phyloP scores from a whole-genome alignment of 345 rosid species.

The Rhodomyrtus tomentosa region DNA sequence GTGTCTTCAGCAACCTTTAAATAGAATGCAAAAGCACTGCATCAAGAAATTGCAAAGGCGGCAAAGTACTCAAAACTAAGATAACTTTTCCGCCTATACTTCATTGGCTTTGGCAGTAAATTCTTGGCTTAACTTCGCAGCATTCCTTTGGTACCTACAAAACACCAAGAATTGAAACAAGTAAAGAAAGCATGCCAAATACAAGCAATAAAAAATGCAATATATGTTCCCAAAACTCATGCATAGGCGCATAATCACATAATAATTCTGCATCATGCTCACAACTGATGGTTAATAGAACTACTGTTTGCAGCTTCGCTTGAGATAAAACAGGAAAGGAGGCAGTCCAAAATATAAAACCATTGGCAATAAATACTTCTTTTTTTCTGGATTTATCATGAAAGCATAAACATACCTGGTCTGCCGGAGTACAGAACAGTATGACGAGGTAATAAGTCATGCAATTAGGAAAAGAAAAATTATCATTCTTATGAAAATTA shows the following conservation, averaged over 20 bases:
- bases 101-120: conserved; percentile 29
- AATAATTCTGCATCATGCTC: not conserved
- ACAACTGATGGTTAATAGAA: not conserved
- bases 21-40: not conserved
- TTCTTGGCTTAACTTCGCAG: conserved; percentile 42
- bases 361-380: not conserved
- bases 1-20: conserved; percentile 42
- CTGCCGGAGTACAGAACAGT: not conserved
- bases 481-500: not conserved
- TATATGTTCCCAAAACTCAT: not conserved
- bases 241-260: not conserved
- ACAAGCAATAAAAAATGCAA: not conserved
- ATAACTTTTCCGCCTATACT: conserved; percentile 11
- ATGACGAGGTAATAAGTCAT: not conserved
- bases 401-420: not conserved
- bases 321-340: not conserved
- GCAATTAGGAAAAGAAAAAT: not conserved
- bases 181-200: not conserved
- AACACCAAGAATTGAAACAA: not conserved
- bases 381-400: not conserved
- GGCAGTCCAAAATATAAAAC: not conserved
- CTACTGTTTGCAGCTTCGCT: not conserved
- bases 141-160: conserved; percentile 41
- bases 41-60: not conserved
- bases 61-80: not conserved